Conservation (phyloP, 345 rosid species). For the Luvunga scandens region DNA sequence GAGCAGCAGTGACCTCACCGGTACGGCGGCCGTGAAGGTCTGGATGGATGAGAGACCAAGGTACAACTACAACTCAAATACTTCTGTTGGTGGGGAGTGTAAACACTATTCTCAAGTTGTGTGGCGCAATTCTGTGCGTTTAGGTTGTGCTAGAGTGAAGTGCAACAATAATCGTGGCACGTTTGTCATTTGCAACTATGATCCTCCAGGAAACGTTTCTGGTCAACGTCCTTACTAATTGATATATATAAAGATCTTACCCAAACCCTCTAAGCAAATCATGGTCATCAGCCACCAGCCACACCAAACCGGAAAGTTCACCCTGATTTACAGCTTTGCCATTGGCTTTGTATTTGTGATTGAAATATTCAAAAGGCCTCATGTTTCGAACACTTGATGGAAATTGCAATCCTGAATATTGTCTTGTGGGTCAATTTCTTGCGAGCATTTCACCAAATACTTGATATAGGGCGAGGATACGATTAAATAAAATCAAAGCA, state of each 20-base stretch:
- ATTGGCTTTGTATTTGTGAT: too few relatives aligned
- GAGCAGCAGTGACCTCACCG: slow-evolving; percentile 36
- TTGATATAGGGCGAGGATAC: too few relatives aligned
- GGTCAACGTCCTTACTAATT: slow-evolving; percentile 39
- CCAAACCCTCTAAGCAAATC: not conserved
- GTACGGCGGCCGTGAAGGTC: slow-evolving; percentile 42
- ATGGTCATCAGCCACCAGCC: too few relatives aligned
- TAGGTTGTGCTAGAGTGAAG: slow-evolving; percentile 64
- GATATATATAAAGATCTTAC: not conserved
- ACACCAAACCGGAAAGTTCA: too few relatives aligned
- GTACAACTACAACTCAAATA: slow-evolving; percentile 46
- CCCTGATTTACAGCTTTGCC: too few relatives aligned
- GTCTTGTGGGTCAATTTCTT: too few relatives aligned
- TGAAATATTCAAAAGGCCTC: too few relatives aligned
- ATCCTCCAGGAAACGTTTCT: slow-evolving; percentile 50
- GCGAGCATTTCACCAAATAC: too few relatives aligned
- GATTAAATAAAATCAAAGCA: too few relatives aligned
- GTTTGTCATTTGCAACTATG: slow-evolving; percentile 54
- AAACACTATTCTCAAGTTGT: slow-evolving; percentile 76
- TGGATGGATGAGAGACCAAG: slow-evolving; percentile 52
- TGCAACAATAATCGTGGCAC: slow-evolving; percentile 45
- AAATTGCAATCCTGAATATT: too few relatives aligned
- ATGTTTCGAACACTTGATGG: too few relatives aligned
- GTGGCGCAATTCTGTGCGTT: slow-evolving; percentile 47
- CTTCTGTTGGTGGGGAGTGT: slow-evolving; percentile 46